These are phyloP conservation scores for Vicia villosa DNA, from an alignment of 306 rosid genomes.

Conservation along the genomic window DNA sequence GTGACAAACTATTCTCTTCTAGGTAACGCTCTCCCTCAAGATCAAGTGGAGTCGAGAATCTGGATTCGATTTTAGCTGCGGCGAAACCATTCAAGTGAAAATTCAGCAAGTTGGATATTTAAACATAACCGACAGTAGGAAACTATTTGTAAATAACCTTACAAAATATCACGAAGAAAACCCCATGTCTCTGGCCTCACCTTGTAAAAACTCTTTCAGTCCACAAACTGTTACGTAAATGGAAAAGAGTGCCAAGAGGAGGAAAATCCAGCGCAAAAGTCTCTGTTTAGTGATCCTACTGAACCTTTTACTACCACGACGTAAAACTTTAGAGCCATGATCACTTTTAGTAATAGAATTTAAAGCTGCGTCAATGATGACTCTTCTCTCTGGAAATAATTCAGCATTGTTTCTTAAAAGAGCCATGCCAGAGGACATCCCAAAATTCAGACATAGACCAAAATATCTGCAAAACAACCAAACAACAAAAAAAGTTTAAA, in stretches of 20 bases:
- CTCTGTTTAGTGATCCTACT: conserved; percentile 60
- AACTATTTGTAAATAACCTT: conserved; percentile 29
- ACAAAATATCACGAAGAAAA: conserved; percentile 20
- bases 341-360: conserved; percentile 34
- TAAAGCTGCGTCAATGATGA: conserved; percentile 35
- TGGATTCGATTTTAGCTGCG: conserved; percentile 59
- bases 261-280: conserved; percentile 52
- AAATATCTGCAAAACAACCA: conserved; percentile 41
- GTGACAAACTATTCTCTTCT: conserved; percentile 33
- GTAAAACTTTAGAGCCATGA: conserved; percentile 55
- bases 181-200: conserved; percentile 46
- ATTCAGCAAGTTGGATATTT: conserved; percentile 5
- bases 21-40: conserved; percentile 34
- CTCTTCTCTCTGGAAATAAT: conserved; percentile 57
- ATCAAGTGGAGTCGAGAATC: conserved; percentile 21
- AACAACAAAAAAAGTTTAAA: conserved; percentile 1
- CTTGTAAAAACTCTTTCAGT: conserved; percentile 56
- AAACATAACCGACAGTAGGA: conserved; percentile 3
- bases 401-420: conserved; percentile 50
- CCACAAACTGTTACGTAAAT: conserved; percentile 60
- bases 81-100: conserved; percentile 23
- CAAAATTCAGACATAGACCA: conserved; percentile 38
- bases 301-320: conserved; percentile 70
- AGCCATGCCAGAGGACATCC: conserved; percentile 52
- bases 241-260: conserved; percentile 51